Evolutionary conservation across 2,329 filamentous ascomycete genomes (phyloP), one percentile per base, ranked within the genome.

Genomic region (Ophiostoma piceae): DNA sequence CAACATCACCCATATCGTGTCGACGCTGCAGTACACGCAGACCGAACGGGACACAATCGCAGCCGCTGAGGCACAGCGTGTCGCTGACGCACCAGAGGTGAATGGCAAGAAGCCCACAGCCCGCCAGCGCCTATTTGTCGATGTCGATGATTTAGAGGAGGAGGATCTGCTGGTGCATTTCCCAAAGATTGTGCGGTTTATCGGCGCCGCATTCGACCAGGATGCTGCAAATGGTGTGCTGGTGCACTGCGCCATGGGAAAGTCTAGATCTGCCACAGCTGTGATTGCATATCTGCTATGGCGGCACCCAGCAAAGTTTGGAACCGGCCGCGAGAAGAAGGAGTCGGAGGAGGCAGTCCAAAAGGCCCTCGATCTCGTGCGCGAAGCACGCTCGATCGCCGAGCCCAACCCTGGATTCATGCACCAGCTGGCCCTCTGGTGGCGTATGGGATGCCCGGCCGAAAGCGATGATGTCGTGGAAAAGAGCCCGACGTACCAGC

Each of bases 341-440:
- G 81, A 80, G 2, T 80, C 83, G 2, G 70, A 73, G 4, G 78
- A 80, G 9, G 87, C 90, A 29, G 84, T 87, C 4, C 71, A 76
- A n/a, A 77, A 78, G 65, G 93, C 94, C 2, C 81, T 98, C 67
- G 82, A 84, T 35, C 84, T 90, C 74, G 82, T 98, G 67, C 87
- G 88, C 68, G 80, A 89, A 76, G 86, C 85, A 62, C 88, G 94
- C 54, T 87, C 90, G 19, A 86, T 95, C 69, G 94, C 90, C 72
- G 92, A 96, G 76, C 95, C 95, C 3, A 99, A 99, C 77, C 82
- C 87, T 41, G 94, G 94, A 37, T 99, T 99, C 83, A 93, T 94
- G 88, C 82, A 87, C 67, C 95, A 99, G 79, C 84, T 99, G 5
- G 84, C 90, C 74, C 82, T 98, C 69, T 99, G 94, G 83, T 90